Evolutionary conservation across 1,284 basidiomycete species (phyloP).

Genomic region (Ustilago hordei): DNA sequence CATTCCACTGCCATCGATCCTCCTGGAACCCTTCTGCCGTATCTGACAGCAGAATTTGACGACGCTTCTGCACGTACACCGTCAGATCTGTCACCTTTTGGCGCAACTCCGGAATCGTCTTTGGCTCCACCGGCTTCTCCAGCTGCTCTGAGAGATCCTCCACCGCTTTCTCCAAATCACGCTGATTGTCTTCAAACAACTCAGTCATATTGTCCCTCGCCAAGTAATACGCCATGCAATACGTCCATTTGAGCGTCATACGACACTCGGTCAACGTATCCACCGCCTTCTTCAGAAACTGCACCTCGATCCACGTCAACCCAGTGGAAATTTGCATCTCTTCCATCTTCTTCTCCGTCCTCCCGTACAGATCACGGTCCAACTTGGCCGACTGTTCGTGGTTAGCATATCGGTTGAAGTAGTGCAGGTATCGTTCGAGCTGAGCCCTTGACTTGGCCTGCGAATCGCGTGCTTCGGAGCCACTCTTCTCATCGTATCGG

Average conservation of each 20-base stretch:
- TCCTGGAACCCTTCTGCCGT: conserved; percentile 91
- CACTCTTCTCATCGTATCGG: conserved; percentile 92
- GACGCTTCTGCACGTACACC: conserved; percentile 93
- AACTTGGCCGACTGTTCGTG: conserved; percentile 98
- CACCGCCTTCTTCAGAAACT: conserved; percentile 97
- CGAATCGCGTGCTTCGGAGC: conserved; percentile 79
- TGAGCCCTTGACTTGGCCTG: conserved; percentile 83
- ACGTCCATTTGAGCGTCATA: conserved; percentile 98
- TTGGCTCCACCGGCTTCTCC: conserved; percentile 88
- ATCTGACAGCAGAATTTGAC: conserved; percentile 93
- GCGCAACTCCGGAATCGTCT: conserved; percentile 82
- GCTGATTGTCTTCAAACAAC: conserved; percentile 96
- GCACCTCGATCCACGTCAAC: conserved; percentile 97
- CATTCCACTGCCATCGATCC: conserved; percentile 74
- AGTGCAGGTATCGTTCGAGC: conserved; percentile 87
- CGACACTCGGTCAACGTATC: conserved; percentile 85
- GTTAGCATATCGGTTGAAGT: conserved; percentile 81
- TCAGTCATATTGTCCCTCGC: conserved; percentile 90
- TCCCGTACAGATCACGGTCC: conserved; percentile 88
- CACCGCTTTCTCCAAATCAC: conserved; percentile 93
- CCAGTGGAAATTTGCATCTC: conserved; percentile 93
- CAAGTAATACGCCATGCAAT: conserved; percentile 98
- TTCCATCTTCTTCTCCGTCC: conserved; percentile 99
- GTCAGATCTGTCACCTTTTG: conserved; percentile 86
- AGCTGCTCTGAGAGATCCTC: conserved; percentile 93